Base-by-base conservation (phyloP, 768 basidiomycete genomes). In the Lactifluus rugatus region DNA sequence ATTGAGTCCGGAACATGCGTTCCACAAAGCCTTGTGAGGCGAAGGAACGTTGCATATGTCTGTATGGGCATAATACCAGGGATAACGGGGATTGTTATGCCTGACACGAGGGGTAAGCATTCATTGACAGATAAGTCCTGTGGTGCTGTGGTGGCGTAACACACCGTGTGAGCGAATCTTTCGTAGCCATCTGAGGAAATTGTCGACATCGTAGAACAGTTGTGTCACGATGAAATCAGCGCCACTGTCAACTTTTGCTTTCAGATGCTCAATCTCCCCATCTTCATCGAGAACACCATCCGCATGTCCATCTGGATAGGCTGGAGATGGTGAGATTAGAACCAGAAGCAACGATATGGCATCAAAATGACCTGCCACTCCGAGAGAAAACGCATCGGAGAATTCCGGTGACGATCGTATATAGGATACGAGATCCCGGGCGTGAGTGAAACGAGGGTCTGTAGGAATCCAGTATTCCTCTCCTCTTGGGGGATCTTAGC, bases 11-110 rank as follows among this genome's bases (percentile, higher is more conserved):
- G 95, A 17, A 98, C 84, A 21, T 76, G 76, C 3, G 85, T 82
- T 17, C 88, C 87, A 61, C 91, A 94, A 45, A 99, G 76, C 69
- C 94, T 96, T 21, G 86, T 89, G 65, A 98, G 76, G 47, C 96
- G 84, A 46, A 87, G 75, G 72, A 99, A 98, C 0, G 96, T 96
- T 4, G 87, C 82, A 69, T 93, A 95, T 23, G 90, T 97, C 68
- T 98, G 96, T 56, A 99, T 92, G 0, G 96, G 95, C 93, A 98
- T 96, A 54, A 98, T 83, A 11, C 94, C 93, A 9, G 96, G 93
- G 60, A 99, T 86, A 64, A 99, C 83, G 0, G 96, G 95, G 1
- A 93, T 81, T 0, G 71, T 78, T 67, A 99, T 93, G 32, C 94
- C 96, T 94, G 66, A 34, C 3, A 13, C 31, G 14, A 34, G 1